phyloP scores from a whole-genome alignment of 2,329 filamentous ascomycete genomes.

The Clonostachys rhizophaga region DNA sequence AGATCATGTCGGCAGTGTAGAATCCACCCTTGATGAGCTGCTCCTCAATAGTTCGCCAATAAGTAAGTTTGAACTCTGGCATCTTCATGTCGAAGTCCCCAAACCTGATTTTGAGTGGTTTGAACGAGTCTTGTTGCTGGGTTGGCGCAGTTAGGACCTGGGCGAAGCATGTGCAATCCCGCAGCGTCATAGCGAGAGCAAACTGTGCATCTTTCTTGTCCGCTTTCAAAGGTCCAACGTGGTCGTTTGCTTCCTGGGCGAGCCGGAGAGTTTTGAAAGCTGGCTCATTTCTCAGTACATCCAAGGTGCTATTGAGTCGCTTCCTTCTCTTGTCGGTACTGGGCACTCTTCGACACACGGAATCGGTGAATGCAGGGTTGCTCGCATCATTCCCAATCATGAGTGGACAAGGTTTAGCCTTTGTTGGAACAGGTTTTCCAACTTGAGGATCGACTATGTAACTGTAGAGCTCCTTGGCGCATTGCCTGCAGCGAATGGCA shows the following conservation, averaged over 20 bases:
- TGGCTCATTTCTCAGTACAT: constrained; percentile 3
- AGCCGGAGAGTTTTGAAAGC: constrained; percentile 19
- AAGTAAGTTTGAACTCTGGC: constrained; percentile 56
- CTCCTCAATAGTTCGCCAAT: constrained; percentile 63
- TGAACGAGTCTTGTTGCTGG: constrained; percentile 10
- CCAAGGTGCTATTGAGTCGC: constrained; percentile 4
- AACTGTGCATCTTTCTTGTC: constrained; percentile 41
- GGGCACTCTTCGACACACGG: constrained; percentile 32
- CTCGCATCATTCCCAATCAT: constrained; percentile 47
- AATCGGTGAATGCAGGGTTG: constrained; percentile 25
- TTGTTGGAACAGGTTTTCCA: constrained; percentile 25
- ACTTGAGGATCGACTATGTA: constrained; percentile 21
- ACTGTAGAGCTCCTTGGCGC: constrained; percentile 47
- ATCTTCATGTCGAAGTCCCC: constrained; percentile 79
- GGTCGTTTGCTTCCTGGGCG: constrained; percentile 36
- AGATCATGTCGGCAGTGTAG: constrained; percentile 48
- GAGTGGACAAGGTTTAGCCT: constrained; percentile 55
- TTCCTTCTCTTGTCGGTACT: constrained; percentile 19
- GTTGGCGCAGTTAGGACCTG: constrained; percentile 37
- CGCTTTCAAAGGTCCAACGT: constrained; percentile 33
- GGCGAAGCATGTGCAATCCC: constrained; percentile 74
- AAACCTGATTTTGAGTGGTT: constrained; percentile 51
- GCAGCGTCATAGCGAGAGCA: constrained; percentile 71
- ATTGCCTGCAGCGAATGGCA: constrained; percentile 68
- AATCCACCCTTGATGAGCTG: constrained; percentile 63